These are phyloP conservation scores for Termitomyces sp. DNA, from an alignment of 768 basidiomycete genomes.

Conservation along the genomic window DNA sequence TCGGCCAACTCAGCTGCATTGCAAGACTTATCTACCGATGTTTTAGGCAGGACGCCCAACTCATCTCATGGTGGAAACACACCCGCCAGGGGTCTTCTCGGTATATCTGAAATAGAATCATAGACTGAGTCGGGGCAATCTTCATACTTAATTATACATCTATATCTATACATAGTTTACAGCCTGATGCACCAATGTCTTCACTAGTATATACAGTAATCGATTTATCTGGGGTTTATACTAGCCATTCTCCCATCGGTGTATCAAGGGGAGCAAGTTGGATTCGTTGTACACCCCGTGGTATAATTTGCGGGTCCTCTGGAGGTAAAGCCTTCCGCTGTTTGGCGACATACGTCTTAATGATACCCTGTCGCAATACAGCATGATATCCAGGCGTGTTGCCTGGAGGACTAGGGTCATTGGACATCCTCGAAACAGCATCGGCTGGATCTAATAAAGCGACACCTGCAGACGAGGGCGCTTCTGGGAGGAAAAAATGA, in stretches of 20 bases:
- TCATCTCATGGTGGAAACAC: constrained; percentile 61
- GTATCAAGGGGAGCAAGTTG: background rate
- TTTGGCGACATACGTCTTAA: background rate
- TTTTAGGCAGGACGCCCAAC: constrained; percentile 49
- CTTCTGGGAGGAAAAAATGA: constrained; percentile 25
- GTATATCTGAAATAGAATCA: constrained; percentile 9
- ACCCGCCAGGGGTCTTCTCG: constrained; percentile 36
- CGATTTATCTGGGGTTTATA: background rate
- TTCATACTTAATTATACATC: background rate
- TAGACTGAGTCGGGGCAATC: background rate
- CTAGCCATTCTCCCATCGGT: constrained; percentile 4
- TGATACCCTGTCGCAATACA: background rate
- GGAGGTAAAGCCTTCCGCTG: background rate
- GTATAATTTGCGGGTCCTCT: background rate
- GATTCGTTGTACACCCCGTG: background rate
- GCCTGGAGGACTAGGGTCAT: constrained; percentile 5
- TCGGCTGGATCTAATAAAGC: constrained; percentile 9
- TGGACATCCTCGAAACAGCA: constrained; percentile 7
- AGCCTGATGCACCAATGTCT: background rate
- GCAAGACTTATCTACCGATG: constrained; percentile 24
- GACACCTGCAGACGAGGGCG: constrained; percentile 35
- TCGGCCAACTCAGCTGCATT: constrained; percentile 15
- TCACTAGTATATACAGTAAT: background rate
- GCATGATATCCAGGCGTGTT: background rate
- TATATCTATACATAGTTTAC: background rate